Base-by-base conservation (phyloP, 192 early-diverging fungal genomes). In the Gorgonomyces haynaldii region DNA sequence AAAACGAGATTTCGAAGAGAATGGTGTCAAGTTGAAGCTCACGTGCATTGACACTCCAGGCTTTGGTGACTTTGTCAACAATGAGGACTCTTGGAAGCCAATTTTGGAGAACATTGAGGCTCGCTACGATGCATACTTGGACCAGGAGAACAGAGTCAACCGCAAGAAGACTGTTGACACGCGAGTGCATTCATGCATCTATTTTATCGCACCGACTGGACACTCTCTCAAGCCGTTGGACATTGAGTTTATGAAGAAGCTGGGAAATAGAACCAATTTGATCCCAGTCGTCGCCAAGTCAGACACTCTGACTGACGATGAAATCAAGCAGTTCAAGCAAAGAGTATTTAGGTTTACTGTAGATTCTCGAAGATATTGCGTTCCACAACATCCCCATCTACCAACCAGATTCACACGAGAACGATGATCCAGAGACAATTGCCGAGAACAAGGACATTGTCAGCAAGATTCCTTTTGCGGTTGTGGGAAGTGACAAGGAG, bases 241-340 rank as follows among this genome's bases (percentile, higher is more conserved):
- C 54, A 86, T 98, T 59, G 89, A 90, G 56, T 86, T 93, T 50
- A 98, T 98, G 95, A 95, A 95, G 78, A 82, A 85, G 28, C 78
- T 98, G 44, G 87, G 92, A 37, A 81, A 84, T 17, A 85, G 95
- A 52, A 89, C 93, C 50, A 98, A 98, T 65, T 70, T 98, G 62
- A 95, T 98, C 56, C 95, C 95, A 19, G 83, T 96, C 32, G 89
- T 98, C 67, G 88, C 95, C 41, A 98, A 98, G 66, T 89, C 92
- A 34, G 95, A 98, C 69, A 98, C 95, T 23, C 65, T 98, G 65
- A 94, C 92, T 26, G 90, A 88, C 13, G 72, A 78, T 9, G 85
- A 91, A 45, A 69, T 98, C 51, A 76, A 82, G 40, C 79, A 81
- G 54, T 98, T 96, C 81, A 98, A 98, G 69, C 82, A 89, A 63